Conservation (phyloP, 225 moss, liverwort and hornwort species). For the Thuidium tamariscinum region DNA sequence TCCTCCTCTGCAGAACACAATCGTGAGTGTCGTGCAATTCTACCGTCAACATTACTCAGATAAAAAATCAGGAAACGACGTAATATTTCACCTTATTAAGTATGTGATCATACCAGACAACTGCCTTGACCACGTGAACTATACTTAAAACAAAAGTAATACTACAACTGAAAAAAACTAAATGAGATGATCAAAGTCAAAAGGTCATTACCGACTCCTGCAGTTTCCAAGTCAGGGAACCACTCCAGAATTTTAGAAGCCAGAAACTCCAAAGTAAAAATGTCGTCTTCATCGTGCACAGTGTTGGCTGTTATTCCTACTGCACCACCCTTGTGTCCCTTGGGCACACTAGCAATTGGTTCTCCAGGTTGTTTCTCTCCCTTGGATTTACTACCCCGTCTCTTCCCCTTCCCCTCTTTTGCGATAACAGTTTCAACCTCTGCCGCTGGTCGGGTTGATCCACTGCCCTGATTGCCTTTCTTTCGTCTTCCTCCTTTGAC, state of each 20-base stretch:
- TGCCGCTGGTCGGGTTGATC: constrained; percentile 16
- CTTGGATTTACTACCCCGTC: constrained; percentile 52
- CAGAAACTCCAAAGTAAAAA: constrained; percentile 46
- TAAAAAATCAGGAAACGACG: not conserved
- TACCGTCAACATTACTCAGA: not conserved
- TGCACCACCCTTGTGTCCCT: constrained; percentile 25
- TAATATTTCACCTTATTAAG: not conserved
- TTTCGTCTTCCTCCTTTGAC: constrained; percentile 55
- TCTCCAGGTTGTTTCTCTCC: constrained; percentile 61
- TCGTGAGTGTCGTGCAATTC: not conserved
- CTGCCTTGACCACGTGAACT: not conserved
- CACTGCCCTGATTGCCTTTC: constrained; percentile 38
- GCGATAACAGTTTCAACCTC: constrained; percentile 32
- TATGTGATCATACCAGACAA: not conserved
- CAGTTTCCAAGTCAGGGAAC: constrained; percentile 83
- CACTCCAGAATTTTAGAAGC: constrained; percentile 69
- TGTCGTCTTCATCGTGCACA: constrained; percentile 40
- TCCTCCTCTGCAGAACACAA: constrained; percentile 24
- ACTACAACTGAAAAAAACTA: not conserved
- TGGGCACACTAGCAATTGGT: constrained; percentile 22
- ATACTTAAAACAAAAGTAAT: not conserved
- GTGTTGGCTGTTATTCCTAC: constrained; percentile 2
- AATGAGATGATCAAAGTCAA: not conserved
- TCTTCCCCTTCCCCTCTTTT: constrained; percentile 55
- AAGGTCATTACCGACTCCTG: constrained; percentile 61